Evolutionary conservation across 371 early-diverging fungal genomes (phyloP).

Genomic region (Circinella minor): DNA sequence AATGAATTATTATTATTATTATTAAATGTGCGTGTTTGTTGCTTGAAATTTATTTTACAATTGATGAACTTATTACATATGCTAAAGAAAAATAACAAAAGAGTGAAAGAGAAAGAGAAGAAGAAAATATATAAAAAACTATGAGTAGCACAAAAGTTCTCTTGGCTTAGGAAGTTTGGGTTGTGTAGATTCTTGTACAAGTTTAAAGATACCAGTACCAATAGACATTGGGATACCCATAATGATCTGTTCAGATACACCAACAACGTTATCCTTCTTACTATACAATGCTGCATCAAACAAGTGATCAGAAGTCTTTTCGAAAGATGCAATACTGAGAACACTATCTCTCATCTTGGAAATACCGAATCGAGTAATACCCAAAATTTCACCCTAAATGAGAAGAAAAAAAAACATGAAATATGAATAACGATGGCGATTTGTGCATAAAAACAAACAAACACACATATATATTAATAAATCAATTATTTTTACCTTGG

Average conservation of each 20-base stretch:
- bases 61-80: too few species aligned
- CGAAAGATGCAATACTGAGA: conserved; percentile 99
- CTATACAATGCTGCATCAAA: conserved; percentile 97
- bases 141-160: conserved; percentile 57
- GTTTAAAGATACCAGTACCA: conserved; percentile 96
- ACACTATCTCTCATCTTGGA: conserved; percentile 99
- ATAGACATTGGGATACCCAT: conserved; percentile 98
- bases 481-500: conserved; percentile 53
- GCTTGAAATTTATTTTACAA: too few species aligned
- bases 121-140: background rate
- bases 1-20: too few species aligned
- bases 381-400: conserved; percentile 92
- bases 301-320: conserved; percentile 99
- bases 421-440: background rate
- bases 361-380: conserved; percentile 99
- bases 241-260: conserved; percentile 99
- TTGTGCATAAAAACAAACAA: background rate
- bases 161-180: conserved; percentile 61
- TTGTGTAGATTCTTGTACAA: conserved; percentile 71
- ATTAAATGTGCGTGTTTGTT: too few species aligned
- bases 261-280: conserved; percentile 92
- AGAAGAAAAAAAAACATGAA: background rate
- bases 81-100: too few species aligned
- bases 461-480: too few species aligned
- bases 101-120: background rate